Conservation (phyloP, 176 grass and related monocot genomes). For the Bonia amplexicaulis region DNA sequence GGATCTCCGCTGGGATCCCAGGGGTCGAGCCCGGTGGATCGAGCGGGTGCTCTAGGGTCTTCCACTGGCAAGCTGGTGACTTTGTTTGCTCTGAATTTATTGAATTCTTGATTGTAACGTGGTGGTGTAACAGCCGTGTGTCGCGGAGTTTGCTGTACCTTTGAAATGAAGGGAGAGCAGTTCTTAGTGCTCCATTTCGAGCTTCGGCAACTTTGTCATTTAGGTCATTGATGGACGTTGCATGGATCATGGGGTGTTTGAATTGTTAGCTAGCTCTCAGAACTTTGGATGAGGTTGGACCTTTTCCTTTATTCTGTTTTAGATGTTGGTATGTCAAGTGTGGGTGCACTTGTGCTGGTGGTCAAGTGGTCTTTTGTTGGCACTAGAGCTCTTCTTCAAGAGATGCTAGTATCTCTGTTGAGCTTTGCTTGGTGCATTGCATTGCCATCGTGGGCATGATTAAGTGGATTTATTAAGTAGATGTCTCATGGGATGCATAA, state of each 20-base stretch:
- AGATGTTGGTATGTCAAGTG: neutral
- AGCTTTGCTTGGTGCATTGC: neutral
- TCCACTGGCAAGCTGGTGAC: neutral
- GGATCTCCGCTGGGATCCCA: slow-evolving; percentile 44
- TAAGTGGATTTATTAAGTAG: neutral
- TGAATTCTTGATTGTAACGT: neutral
- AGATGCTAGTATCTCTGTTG: slow-evolving; percentile 1
- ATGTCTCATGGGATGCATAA: neutral
- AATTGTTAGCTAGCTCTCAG: slow-evolving; percentile 9
- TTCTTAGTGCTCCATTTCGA: slow-evolving; percentile 7
- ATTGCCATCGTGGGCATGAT: neutral
- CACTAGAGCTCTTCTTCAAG: neutral
- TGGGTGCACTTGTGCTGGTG: neutral
- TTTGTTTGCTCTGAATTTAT: slow-evolving; percentile 3
- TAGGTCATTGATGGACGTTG: neutral
- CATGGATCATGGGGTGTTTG: neutral
- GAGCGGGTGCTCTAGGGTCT: neutral
- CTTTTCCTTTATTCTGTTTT: neutral
- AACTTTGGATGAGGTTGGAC: neutral
- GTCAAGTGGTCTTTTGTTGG: neutral
- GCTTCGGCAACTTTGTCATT: neutral
- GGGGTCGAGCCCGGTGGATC: neutral
- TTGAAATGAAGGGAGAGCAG: neutral
- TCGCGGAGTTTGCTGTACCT: neutral
- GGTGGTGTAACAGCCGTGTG: neutral